phyloP scores from a whole-genome alignment of 805 yeast genomes.

The Myxozyma monticola region DNA sequence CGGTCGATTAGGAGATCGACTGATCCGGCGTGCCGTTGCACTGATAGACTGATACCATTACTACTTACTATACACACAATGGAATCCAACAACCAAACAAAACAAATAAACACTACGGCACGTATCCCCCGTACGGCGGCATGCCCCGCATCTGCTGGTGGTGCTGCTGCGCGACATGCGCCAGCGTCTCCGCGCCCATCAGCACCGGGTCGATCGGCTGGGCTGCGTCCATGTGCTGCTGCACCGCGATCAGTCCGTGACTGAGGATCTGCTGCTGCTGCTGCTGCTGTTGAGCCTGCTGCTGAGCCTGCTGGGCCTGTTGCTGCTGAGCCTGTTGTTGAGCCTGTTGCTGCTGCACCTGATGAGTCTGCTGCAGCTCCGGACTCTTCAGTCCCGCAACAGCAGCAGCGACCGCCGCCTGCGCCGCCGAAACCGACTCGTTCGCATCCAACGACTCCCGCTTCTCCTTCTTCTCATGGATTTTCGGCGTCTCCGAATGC shows the following conservation, averaged over 20 bases:
- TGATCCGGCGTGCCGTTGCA: too few species aligned
- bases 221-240: conserved; percentile 19
- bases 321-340: neutral
- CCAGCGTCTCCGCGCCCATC: conserved; percentile 20
- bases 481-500: conserved; percentile 27
- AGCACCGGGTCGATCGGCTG: conserved; percentile 23
- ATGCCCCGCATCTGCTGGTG: too few species aligned
- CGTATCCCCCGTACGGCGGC: too few species aligned
- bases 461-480: conserved; percentile 23
- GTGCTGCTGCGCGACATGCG: conserved; percentile 12
- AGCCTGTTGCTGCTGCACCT: conserved; percentile 1
- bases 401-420: neutral
- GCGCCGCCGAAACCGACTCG: neutral
- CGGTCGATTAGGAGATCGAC: too few species aligned
- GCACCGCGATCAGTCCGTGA: conserved; percentile 2
- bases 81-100: too few species aligned
- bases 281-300: neutral
- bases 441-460: neutral
- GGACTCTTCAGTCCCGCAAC: neutral
- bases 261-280: conserved; percentile 2
- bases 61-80: too few species aligned
- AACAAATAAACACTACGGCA: too few species aligned
- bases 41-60: too few species aligned
- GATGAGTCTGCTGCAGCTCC: conserved; percentile 2
- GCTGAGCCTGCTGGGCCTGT: conserved; percentile 1